Evolutionary conservation across 495 filamentous ascomycete genomes (phyloP).

Genomic region (Stereocaulon alpinum): DNA sequence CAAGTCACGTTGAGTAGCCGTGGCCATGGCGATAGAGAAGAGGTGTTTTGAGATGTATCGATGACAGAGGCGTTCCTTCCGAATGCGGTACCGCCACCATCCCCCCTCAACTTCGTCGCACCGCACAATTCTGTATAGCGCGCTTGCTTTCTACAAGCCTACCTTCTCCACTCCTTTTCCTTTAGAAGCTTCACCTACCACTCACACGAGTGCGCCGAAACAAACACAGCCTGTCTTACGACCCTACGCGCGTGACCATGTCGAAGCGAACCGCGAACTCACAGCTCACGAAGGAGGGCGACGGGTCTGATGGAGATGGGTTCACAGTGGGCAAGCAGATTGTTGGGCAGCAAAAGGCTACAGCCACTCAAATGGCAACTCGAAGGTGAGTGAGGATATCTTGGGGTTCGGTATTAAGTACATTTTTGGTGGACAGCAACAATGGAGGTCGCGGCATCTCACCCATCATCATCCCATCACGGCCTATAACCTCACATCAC

Average conservation of each 20-base stretch:
- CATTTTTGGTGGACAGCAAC: slow-evolving; percentile 2
- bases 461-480: slow-evolving; percentile 4
- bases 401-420: slow-evolving; percentile 7
- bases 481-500: background rate
- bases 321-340: slow-evolving; percentile 7
- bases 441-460: background rate
- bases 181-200: background rate
- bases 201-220: background rate
- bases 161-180: background rate
- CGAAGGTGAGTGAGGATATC: slow-evolving; percentile 39
- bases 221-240: no score
- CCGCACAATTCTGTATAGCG: background rate
- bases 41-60: background rate
- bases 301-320: background rate
- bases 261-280: slow-evolving; percentile 11
- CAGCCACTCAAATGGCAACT: slow-evolving; percentile 41
- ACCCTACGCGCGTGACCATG: slow-evolving; percentile 9
- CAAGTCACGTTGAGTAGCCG: background rate
- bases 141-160: background rate
- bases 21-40: slow-evolving; percentile 6
- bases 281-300: slow-evolving; percentile 15
- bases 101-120: background rate
- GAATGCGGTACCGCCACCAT: background rate
- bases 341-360: slow-evolving; percentile 35
- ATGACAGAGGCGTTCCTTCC: slow-evolving; percentile 7